A percentile compares a stretch with the other conserved stretches of the same genome.
Conservation (phyloP, 1,139 yeast species). For the Yamadazyma kanchanaburiensis region DNA sequence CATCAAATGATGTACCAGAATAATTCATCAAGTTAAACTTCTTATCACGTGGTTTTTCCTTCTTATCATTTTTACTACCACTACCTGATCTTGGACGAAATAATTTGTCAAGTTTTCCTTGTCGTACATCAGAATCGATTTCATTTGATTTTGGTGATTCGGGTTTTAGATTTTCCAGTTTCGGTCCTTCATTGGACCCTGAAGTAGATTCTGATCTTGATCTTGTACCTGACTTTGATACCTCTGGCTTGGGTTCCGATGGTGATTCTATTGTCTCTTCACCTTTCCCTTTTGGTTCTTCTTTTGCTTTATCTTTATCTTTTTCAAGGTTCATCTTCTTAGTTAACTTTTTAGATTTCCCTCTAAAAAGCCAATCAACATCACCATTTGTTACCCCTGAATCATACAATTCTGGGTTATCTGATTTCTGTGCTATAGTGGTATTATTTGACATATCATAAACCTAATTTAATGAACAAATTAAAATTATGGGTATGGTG, state of each 20-base stretch:
- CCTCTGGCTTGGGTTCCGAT: neutral
- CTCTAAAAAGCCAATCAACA: conserved; percentile 74
- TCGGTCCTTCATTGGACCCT: too few species aligned
- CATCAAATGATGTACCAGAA: conserved; percentile 14
- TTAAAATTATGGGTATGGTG: too few species aligned
- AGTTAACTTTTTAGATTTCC: conserved; percentile 55
- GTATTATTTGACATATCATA: conserved; percentile 6
- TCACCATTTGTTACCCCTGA: conserved; percentile 68
- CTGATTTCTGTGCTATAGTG: conserved; percentile 5
- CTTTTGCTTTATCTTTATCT: conserved; percentile 7
- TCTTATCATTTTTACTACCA: conserved; percentile 1
- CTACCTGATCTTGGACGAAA: conserved; percentile 13
- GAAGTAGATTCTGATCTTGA: neutral
- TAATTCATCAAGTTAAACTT: conserved; percentile 12
- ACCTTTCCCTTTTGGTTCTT: conserved; percentile 2
- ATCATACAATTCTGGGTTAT: conserved; percentile 16
- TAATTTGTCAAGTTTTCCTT: conserved; percentile 12
- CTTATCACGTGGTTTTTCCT: conserved; percentile 9
- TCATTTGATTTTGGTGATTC: neutral
- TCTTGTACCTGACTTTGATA: neutral
- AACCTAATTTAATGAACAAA: too few species aligned
- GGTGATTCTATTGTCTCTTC: neutral
- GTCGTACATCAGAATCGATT: conserved; percentile 2
- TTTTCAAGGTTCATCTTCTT: conserved; percentile 22
- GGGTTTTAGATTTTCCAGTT: neutral